Base-by-base conservation (phyloP, 2,329 filamentous ascomycete species). In the Fusarium secorum region DNA sequence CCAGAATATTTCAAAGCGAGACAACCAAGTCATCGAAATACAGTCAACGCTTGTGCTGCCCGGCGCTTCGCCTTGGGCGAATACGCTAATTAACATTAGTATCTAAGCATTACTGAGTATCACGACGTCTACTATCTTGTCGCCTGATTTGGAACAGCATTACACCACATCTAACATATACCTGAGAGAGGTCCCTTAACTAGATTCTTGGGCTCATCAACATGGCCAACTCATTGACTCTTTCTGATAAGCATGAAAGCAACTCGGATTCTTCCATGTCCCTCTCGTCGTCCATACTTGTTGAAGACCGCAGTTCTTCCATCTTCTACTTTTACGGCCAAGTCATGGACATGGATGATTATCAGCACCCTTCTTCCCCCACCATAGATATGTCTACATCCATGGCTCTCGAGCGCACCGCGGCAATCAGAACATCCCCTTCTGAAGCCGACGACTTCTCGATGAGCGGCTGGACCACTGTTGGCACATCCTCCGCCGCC, bases 381-480 rank as follows among this genome's bases (percentile, higher is more conserved):
- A 39, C 46, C n/a, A 53, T 66, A n/a, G 52, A 55, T 22, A 55
- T 65, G 24, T 56, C 59, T 15, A 48, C 60, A 30, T 66, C 65
- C n/a, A 60, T 61, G 38, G 35, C 58, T 9, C 54, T 67, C 22
- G 69, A 71, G 24, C 30, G 46, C 38, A 57, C 64, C 22, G 22
- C 68, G 24, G 46, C 64, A 18, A 28, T 70, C 33, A 46, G 41
- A 39, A 53, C 46, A 20, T 38, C 33, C 14, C 44, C 48, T 11
- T 28, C 36, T 22, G 44, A 72, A 33, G 57, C 45, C 35, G 56
- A 70, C 33, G 56, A 64, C n/a, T 60, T 64, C 30, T 65, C 57
- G 20, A 58, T 67, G 33, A 52, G 52, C 46, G 70, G 52, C 35
- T 70, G 69, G 68, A 70, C 68, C n/a, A 62, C 53, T 36, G 17